Base-by-base conservation (phyloP, 352 stramenopile genomes). In the Globisporangium cylindrosporum region DNA sequence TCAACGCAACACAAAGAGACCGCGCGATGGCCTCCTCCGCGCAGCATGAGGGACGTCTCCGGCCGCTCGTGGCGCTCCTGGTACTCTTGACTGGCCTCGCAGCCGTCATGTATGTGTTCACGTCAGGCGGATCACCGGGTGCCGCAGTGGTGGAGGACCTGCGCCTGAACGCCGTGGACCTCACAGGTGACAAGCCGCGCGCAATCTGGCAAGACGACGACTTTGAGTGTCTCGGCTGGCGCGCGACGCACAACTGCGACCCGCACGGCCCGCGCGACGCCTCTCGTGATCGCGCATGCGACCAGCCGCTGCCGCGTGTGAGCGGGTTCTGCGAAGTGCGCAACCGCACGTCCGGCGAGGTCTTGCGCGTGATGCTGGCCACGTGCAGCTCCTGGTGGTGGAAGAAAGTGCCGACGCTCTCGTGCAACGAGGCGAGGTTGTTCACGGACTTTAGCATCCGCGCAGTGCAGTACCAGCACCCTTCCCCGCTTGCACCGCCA, bases 201-300 rank as follows among this genome's bases (percentile, higher is more conserved):
- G 70, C 53, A 29, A 62, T 88, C 59, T 91, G 83, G 82, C 71
- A 27, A 0, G 71, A 85, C 36, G 77, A 76, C 41, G 80, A 89
- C 32, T 91, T 92, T 57, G 79, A 92, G 70, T 94, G 86, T 65
- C 57, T 92, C 15, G 84, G 81, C 53, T 93, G 86, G 84, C 68
- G 73, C n/a, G 82, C 84, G 15, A 91, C 86, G n/a, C 74, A 79
- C 66, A 51, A 59, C 14, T 93, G 86, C 67, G 76, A 92, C 61
- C 83, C 82, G 54, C 82, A 88, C 62, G 83, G 81, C 0, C 65
- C 71, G 32, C 72, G 80, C 3, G 84, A 92, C 58, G 27, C 43
- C 3, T 54, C 59, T 0, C 68, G 74, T 0, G 81, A 91, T 43
- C 73, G 74, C n/a, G 29, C 41, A 10, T 89, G 82, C 24, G 63